Percentiles rank a stretch among this genome's conserved stretches.
phyloP scores from a whole-genome alignment of 1,284 basidiomycete genomes.

The Malassezia slooffiae region DNA sequence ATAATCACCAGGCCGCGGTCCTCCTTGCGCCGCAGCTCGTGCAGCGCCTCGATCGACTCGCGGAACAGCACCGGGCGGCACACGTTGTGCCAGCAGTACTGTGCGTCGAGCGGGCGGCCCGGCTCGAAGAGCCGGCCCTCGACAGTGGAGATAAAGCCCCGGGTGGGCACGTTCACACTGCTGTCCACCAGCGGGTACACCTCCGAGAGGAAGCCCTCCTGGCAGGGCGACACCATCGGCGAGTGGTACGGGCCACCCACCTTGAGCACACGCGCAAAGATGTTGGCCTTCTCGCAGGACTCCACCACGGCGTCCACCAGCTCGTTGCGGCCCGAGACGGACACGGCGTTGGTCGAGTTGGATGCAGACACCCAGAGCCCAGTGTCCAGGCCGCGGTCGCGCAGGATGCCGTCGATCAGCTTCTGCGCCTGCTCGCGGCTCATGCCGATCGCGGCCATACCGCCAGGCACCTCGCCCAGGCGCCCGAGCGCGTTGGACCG shows the following conservation, averaged over 20 bases:
- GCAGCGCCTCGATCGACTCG: conserved; percentile 15
- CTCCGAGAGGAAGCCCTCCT: conserved; percentile 14
- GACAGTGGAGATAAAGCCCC: conserved; percentile 16
- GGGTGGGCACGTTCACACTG: conserved; percentile 12
- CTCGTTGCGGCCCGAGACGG: conserved; percentile 12
- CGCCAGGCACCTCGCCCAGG: conserved; percentile 12
- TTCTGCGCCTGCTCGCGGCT: conserved; percentile 10
- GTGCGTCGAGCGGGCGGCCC: conserved; percentile 8
- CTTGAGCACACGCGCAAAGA: conserved; percentile 15
- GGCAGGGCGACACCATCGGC: conserved; percentile 15
- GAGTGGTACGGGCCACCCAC: conserved; percentile 19
- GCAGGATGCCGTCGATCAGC: conserved; percentile 10
- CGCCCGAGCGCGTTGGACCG: conserved; percentile 13
- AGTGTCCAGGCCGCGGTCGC: conserved; percentile 1
- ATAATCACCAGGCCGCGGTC: conserved; percentile 16
- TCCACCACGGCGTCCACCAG: conserved; percentile 10
- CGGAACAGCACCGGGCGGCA: conserved; percentile 15
- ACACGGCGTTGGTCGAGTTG: conserved; percentile 13
- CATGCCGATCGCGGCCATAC: conserved; percentile 16
- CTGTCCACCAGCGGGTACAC: conserved; percentile 14
- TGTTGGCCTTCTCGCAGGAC: conserved; percentile 8
- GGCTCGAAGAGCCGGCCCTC: conserved; percentile 10
- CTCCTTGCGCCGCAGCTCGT: conserved; percentile 11
- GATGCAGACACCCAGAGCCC: conserved; percentile 14
- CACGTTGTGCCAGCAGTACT: conserved; percentile 21